These are phyloP conservation scores for Termitomyces sp. DNA, from an alignment of 768 basidiomycete genomes.

Conservation along the genomic window DNA sequence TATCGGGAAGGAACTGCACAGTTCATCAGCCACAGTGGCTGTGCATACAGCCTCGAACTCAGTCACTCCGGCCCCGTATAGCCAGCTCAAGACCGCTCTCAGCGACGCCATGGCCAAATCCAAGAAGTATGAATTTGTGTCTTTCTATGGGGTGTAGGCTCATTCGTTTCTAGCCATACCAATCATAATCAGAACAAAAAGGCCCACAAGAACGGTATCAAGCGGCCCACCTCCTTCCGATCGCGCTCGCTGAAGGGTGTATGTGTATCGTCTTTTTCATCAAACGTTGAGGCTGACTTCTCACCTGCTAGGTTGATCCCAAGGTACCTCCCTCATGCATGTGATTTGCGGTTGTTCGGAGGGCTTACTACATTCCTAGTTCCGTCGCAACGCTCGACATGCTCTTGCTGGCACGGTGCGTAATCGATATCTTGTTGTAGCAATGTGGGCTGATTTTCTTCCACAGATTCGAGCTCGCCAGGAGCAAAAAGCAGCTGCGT, in stretches of 20 bases:
- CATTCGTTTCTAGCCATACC: slow-evolving; percentile 56
- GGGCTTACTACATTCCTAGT: slow-evolving; percentile 39
- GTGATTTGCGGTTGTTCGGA: background rate
- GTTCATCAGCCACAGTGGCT: slow-evolving; percentile 44
- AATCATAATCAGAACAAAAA: slow-evolving; percentile 97
- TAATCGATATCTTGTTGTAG: slow-evolving; percentile 5
- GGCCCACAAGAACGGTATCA: slow-evolving; percentile 98
- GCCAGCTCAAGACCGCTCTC: slow-evolving; percentile 25
- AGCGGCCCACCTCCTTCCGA: slow-evolving; percentile 68
- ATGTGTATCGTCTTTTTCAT: slow-evolving; percentile 33
- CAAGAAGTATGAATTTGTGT: slow-evolving; percentile 70
- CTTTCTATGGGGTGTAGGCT: background rate
- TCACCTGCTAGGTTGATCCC: slow-evolving; percentile 59
- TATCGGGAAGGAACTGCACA: slow-evolving; percentile 30
- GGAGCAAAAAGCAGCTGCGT: slow-evolving; percentile 52
- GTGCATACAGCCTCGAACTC: slow-evolving; percentile 21
- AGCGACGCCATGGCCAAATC: slow-evolving; percentile 86
- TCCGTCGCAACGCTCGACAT: slow-evolving; percentile 78
- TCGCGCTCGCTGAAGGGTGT: slow-evolving; percentile 90
- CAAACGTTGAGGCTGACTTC: background rate
- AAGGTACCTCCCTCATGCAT: slow-evolving; percentile 45
- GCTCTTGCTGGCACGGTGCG: slow-evolving; percentile 76
- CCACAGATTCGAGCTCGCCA: slow-evolving; percentile 62
- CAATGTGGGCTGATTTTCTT: slow-evolving; percentile 5
- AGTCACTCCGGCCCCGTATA: slow-evolving; percentile 12